Conservation (phyloP, 805 yeast species). For the Candida glaebosa region DNA sequence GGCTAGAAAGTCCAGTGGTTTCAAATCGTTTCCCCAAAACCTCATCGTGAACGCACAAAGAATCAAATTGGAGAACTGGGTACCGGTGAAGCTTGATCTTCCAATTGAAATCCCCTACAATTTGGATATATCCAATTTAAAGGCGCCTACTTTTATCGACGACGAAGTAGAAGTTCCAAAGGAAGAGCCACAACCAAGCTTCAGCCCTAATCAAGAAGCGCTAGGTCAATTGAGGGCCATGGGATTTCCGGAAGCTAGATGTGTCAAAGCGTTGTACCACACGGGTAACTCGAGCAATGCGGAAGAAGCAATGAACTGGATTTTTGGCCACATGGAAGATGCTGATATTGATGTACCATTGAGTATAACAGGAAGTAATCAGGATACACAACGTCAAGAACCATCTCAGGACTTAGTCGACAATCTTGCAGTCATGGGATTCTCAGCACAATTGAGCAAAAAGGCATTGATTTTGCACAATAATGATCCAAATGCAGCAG, state of each 20-base stretch:
- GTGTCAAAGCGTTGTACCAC: slow-evolving; percentile 61
- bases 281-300: slow-evolving; percentile 58
- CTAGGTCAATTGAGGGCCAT: slow-evolving; percentile 59
- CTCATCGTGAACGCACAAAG: slow-evolving; percentile 74
- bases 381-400: slow-evolving; percentile 10
- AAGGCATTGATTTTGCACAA: slow-evolving; percentile 65
- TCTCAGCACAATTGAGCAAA: slow-evolving; percentile 56
- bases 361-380: slow-evolving; percentile 19
- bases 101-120: slow-evolving; percentile 55
- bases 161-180: slow-evolving; percentile 24
- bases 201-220: slow-evolving; percentile 54
- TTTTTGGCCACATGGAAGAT: slow-evolving; percentile 87
- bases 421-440: slow-evolving; percentile 73
- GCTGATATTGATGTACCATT: slow-evolving; percentile 68
- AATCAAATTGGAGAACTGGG: slow-evolving; percentile 85
- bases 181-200: slow-evolving; percentile 19
- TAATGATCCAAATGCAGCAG: slow-evolving; percentile 69
- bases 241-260: slow-evolving; percentile 81
- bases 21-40: slow-evolving; percentile 66
- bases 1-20: slow-evolving; percentile 39
- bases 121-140: slow-evolving; percentile 43
- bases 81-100: slow-evolving; percentile 75
- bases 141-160: slow-evolving; percentile 38
- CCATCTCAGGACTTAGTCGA: slow-evolving; percentile 39
- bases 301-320: slow-evolving; percentile 87